A percentile compares a stretch with the other conserved stretches of the same genome.
Evolutionary conservation across 139 green algal genomes (phyloP).

Genomic region (Marvania coccoides): DNA sequence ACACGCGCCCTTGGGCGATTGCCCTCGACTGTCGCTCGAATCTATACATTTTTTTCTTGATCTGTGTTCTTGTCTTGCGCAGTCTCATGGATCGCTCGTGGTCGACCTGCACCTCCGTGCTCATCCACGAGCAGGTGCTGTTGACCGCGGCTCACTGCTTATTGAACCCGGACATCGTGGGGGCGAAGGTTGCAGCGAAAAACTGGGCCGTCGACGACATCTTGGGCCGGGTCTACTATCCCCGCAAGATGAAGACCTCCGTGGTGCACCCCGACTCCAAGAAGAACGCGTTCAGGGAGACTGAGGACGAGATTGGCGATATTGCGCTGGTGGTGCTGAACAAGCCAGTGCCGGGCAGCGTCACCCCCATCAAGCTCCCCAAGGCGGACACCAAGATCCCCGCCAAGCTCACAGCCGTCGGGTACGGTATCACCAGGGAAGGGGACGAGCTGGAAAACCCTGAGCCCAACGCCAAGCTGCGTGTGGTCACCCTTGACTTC

Average conservation of each 20-base stretch:
- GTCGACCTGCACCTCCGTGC: background rate
- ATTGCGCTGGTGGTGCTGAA: background rate
- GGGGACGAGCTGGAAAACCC: no score
- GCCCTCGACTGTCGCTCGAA: no score
- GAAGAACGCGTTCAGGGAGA: background rate
- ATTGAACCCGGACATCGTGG: background rate
- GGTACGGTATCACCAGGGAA: conserved; percentile 4
- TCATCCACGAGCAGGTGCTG: background rate
- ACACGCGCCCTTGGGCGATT: no score
- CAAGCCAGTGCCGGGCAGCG: background rate
- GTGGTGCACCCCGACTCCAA: conserved; percentile 1
- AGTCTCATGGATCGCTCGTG: background rate
- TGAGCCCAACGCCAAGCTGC: background rate
- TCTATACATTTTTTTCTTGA: no score
- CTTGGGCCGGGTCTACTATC: background rate
- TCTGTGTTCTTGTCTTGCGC: background rate
- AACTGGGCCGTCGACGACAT: conserved; percentile 7
- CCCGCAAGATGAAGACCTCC: background rate
- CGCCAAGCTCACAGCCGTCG: background rate
- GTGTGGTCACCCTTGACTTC: background rate
- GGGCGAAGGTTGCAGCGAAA: conserved; percentile 1
- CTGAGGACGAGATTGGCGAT: background rate
- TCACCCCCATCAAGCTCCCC: background rate
- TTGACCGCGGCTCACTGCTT: conserved; percentile 2
- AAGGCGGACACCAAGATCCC: background rate